Base-by-base conservation (phyloP, 306 rosid species). In the Prinsepia uniflora region DNA sequence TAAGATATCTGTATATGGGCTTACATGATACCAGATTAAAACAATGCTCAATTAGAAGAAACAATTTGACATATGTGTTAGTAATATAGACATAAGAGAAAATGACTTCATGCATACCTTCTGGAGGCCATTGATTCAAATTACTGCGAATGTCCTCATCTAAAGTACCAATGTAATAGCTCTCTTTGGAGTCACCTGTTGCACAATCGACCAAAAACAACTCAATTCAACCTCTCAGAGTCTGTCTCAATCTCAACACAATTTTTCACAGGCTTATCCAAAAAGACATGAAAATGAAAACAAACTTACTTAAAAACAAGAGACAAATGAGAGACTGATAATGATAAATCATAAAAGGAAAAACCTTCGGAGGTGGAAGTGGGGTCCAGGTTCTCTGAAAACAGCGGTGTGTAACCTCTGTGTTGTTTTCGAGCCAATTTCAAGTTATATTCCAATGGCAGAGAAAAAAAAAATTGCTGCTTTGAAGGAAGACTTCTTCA, bases 51-150 rank as follows among this genome's bases (percentile, higher is more conserved):
- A 76, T 57, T 48, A n/a, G 52, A 40, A 3, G 36, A 50, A 66
- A 46, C 50, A 10, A 46, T 46, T 46, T 30, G 36, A 30, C 36
- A 30, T 30, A 30, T 30, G 36, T 30, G 36, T 30, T 1, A 2
- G 3, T 30, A 30, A 30, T 24, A 24, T 30, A 30, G 36, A 30
- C 46, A 11, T 20, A 18, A 5, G 0, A 14, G 42, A 40, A 63
- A 55, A 13, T 9, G 1, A 11, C 41, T 14, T 6, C 2, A 30
- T 30, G 36, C 55, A 43, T 71, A 93, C 97, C 98, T 73, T 81
- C 59, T 53, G 89, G 75, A 72, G 97, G 98, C 98, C 98, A 93
- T 78, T 88, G 96, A 81, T 93, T 92, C 45, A 88, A 79, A 60
- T 68, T 34, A 62, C 2, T 63, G 14, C 56, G 60, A 76, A 69